Conservation (phyloP, 176 grass and related monocot species). For the Carex pumila region DNA sequence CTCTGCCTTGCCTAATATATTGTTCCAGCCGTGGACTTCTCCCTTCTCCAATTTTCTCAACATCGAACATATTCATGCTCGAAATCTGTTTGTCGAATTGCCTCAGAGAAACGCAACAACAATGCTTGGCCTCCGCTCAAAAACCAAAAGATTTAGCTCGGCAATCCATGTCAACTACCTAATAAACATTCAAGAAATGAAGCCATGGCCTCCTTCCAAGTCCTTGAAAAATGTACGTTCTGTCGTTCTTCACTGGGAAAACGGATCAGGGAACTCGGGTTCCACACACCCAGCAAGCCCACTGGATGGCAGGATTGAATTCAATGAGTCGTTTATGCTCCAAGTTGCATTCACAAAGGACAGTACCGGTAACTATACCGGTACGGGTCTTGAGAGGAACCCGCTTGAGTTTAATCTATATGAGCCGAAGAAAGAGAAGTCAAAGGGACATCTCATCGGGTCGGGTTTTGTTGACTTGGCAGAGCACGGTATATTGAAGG, state of each 20-base stretch:
- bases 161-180: conserved; percentile 69
- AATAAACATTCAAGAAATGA: conserved; percentile 85
- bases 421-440: conserved; percentile 76
- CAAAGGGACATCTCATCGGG: conserved; percentile 85
- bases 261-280: conserved; percentile 58
- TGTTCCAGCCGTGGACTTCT: neutral
- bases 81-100: conserved; percentile 14
- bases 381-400: conserved; percentile 66
- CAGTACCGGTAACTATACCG: conserved; percentile 45
- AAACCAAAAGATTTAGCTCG: conserved; percentile 49
- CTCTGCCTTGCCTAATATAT: neutral
- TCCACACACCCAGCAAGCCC: conserved; percentile 45
- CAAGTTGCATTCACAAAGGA: conserved; percentile 73
- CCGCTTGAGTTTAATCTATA: conserved; percentile 89
- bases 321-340: conserved; percentile 84
- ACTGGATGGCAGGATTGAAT: conserved; percentile 52
- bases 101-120: conserved; percentile 29
- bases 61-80: conserved; percentile 7
- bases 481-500: conserved; percentile 70
- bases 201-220: conserved; percentile 87
- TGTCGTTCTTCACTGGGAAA: conserved; percentile 81
- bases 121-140: conserved; percentile 76
- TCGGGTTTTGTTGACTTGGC: conserved; percentile 68
- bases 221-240: conserved; percentile 74
- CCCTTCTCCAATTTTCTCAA: neutral